Percentiles rank a stretch among this genome's conserved stretches.
Evolutionary conservation across 2,329 filamentous ascomycete genomes (phyloP).

Genomic region (Neonectria magnoliae): DNA sequence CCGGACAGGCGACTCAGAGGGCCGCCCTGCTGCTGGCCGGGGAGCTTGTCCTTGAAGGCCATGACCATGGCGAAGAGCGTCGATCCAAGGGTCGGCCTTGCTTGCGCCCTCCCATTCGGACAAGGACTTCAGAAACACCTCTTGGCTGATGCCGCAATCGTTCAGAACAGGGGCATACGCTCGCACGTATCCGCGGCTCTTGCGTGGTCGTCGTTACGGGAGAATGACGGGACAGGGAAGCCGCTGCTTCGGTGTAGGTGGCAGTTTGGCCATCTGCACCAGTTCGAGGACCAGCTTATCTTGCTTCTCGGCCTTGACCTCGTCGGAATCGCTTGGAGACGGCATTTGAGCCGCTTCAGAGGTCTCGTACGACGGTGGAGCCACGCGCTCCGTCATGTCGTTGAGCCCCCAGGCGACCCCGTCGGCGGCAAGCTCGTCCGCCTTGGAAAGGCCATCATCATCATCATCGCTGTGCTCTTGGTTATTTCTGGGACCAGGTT

Average conservation of each 20-base stretch:
- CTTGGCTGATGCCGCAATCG: neutral
- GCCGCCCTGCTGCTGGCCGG: slow-evolving; percentile 7
- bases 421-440: slow-evolving; percentile 5
- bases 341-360: slow-evolving; percentile 4
- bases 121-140: slow-evolving; percentile 14
- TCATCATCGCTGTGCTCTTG: slow-evolving; percentile 1
- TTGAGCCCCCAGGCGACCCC: slow-evolving; percentile 14
- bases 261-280: slow-evolving; percentile 11
- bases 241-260: slow-evolving; percentile 1
- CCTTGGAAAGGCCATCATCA: slow-evolving; percentile 1
- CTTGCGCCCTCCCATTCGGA: slow-evolving; percentile 10
- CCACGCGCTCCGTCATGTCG: slow-evolving; percentile 8
- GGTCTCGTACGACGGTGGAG: slow-evolving; percentile 5
- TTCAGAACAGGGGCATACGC: slow-evolving; percentile 13
- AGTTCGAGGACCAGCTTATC: slow-evolving; percentile 3
- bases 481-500: neutral
- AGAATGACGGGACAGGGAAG: slow-evolving; percentile 12
- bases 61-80: slow-evolving; percentile 19
- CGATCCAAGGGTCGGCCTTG: slow-evolving; percentile 12
- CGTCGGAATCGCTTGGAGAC: neutral
- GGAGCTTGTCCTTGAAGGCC: slow-evolving; percentile 12
- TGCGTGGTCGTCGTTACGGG: slow-evolving; percentile 14
- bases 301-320: slow-evolving; percentile 3
- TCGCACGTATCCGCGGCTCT: slow-evolving; percentile 10
- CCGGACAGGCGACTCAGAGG: slow-evolving; percentile 1